These are phyloP conservation scores for Hirsutella thompsonii DNA, from an alignment of 2,329 filamentous ascomycete species.

Conservation along the genomic window DNA sequence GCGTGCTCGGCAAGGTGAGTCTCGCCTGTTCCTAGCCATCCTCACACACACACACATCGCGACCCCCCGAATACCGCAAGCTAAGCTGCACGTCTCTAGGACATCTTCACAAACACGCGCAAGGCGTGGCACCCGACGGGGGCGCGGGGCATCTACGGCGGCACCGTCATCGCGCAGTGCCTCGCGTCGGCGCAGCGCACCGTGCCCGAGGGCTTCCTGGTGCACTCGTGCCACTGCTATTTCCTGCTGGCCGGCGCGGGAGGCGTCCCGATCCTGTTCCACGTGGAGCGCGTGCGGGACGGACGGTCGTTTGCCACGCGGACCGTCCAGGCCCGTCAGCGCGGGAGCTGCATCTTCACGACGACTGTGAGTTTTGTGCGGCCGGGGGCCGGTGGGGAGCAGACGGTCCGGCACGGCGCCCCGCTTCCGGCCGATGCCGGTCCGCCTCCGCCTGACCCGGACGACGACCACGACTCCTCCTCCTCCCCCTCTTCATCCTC, in stretches of 20 bases:
- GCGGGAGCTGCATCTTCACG: conserved; percentile 84
- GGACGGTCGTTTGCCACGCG: conserved; percentile 82
- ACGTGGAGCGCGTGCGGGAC: conserved; percentile 87
- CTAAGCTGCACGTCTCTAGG: conserved; percentile 39
- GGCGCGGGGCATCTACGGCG: conserved; percentile 87
- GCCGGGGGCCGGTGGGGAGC: conserved; percentile 40
- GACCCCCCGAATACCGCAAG: no score
- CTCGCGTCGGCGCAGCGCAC: conserved; percentile 81
- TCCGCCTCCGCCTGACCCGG: conserved; percentile 23
- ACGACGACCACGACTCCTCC: no score
- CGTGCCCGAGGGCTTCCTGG: conserved; percentile 64
- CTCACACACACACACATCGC: no score
- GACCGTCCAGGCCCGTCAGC: conserved; percentile 90
- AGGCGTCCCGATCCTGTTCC: conserved; percentile 79
- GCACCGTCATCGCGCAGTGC: conserved; percentile 84
- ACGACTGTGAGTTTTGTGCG: conserved; percentile 83
- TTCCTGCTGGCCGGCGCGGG: conserved; percentile 85
- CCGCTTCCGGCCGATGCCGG: conserved; percentile 36
- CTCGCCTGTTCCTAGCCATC: background rate
- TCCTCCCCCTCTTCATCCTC: no score
- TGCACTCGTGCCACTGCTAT: conserved; percentile 98
- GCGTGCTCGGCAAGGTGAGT: conserved; percentile 60
- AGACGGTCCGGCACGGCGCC: conserved; percentile 51
- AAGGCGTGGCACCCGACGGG: conserved; percentile 86
- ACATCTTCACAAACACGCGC: conserved; percentile 91